Conservation (phyloP, 1,284 basidiomycete genomes). For the Singerocomus inundabilis region DNA sequence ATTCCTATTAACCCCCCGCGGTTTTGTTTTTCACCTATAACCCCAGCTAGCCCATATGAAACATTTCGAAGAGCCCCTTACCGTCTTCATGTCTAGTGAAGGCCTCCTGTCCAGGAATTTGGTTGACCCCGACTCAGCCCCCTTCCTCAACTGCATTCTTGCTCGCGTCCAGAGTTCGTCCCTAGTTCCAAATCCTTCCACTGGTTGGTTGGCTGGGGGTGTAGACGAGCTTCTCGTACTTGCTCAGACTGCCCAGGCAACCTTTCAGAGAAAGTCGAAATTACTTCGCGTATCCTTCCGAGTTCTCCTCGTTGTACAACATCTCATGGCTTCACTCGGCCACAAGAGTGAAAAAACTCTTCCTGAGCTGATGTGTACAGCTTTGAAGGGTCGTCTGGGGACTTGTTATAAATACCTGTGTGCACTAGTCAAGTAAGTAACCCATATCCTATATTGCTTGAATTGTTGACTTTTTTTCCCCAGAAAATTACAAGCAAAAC, state of each 20-base stretch:
- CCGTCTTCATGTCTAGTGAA: conserved; percentile 36
- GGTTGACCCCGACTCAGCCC: conserved; percentile 18
- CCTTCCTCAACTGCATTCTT: conserved; percentile 44
- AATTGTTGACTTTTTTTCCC: not conserved
- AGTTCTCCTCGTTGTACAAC: conserved; percentile 44
- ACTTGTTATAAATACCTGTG: conserved; percentile 45
- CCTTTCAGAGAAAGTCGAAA: conserved; percentile 36
- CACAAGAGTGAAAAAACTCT: conserved; percentile 35
- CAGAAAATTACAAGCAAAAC: conserved; percentile 47
- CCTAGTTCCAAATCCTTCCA: conserved; percentile 8
- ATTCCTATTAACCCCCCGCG: not conserved
- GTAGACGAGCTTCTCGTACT: conserved; percentile 33
- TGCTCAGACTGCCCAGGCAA: conserved; percentile 39
- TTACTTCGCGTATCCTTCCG: conserved; percentile 47
- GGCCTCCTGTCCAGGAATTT: conserved; percentile 22
- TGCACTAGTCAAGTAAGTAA: conserved; percentile 45
- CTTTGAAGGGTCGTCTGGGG: conserved; percentile 42
- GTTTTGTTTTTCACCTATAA: conserved; percentile 3
- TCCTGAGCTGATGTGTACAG: conserved; percentile 35
- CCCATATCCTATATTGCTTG: not conserved
- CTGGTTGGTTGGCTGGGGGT: conserved; percentile 20
- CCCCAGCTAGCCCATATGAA: conserved; percentile 59
- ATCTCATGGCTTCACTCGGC: conserved; percentile 41
- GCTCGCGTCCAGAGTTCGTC: conserved; percentile 34
- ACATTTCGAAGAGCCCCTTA: conserved; percentile 64